Conservation (phyloP, 2,329 filamentous ascomycete species). For the Pseudocercospora musae region DNA sequence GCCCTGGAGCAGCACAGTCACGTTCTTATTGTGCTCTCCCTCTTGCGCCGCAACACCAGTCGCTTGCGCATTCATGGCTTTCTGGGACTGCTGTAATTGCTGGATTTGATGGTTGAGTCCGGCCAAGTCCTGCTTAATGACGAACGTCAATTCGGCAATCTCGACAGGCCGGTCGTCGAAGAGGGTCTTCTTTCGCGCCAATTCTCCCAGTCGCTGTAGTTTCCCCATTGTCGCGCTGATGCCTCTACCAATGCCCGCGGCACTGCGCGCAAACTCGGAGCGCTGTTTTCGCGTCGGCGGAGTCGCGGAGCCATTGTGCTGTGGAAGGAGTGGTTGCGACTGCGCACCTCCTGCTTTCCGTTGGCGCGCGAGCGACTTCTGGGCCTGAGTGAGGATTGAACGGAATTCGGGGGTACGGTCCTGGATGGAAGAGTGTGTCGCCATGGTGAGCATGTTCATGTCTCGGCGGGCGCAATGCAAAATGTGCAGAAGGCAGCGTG, state of each 20-base stretch:
- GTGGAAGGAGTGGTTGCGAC: slow-evolving; percentile 67
- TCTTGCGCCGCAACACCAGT: slow-evolving; percentile 60
- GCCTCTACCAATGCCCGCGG: slow-evolving; percentile 85
- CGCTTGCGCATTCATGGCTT: slow-evolving; percentile 59
- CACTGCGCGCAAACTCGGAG: slow-evolving; percentile 89
- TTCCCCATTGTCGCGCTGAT: slow-evolving; percentile 94
- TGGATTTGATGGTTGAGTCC: slow-evolving; percentile 83
- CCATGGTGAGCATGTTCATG: slow-evolving; percentile 42
- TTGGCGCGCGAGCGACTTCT: slow-evolving; percentile 59
- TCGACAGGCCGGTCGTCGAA: slow-evolving; percentile 97
- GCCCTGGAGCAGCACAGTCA: slow-evolving; percentile 85
- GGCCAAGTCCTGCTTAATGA: slow-evolving; percentile 96
- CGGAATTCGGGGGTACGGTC: slow-evolving; percentile 95
- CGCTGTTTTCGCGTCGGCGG: slow-evolving; percentile 47
- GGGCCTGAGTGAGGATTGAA: slow-evolving; percentile 81
- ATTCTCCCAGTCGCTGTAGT: slow-evolving; percentile 84
- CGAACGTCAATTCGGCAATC: slow-evolving; percentile 93
- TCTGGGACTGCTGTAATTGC: slow-evolving; percentile 71
- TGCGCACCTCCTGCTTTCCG: slow-evolving; percentile 73
- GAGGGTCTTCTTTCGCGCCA: slow-evolving; percentile 93
- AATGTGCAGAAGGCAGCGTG: neutral
- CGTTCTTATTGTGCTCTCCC: slow-evolving; percentile 97
- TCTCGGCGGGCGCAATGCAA: neutral
- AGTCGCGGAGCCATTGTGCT: slow-evolving; percentile 51
- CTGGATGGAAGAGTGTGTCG: slow-evolving; percentile 69